Conservation (phyloP, 1,139 yeast genomes). For the Protomyces inouyei region DNA sequence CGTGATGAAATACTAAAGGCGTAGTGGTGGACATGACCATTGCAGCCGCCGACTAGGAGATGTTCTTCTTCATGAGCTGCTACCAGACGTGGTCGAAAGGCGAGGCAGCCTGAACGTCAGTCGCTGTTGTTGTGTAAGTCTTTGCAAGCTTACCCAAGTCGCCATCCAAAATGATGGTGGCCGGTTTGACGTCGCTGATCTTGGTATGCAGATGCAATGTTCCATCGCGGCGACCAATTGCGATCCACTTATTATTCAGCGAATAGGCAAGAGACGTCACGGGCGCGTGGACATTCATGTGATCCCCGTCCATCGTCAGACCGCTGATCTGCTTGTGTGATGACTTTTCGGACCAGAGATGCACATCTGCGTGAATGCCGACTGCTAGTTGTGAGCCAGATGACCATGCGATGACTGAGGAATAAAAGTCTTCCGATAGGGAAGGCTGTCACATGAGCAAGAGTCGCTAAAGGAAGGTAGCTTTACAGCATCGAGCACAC, state of each 20-base stretch:
- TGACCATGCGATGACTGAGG: conserved; percentile 70
- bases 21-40: conserved; percentile 10
- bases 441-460: conserved; percentile 44
- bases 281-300: background rate
- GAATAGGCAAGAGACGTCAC: conserved; percentile 59
- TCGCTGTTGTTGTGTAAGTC: background rate
- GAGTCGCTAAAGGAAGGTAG: background rate
- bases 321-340: conserved; percentile 36
- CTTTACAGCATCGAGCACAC: conserved; percentile 55
- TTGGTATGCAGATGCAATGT: conserved; percentile 43
- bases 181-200: background rate
- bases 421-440: conserved; percentile 72
- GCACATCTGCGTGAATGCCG: conserved; percentile 56
- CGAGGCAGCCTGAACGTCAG: background rate
- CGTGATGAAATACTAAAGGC: background rate
- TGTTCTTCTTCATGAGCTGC: background rate
- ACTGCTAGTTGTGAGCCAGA: conserved; percentile 55
- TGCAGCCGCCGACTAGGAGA: conserved; percentile 21
- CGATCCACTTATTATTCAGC: conserved; percentile 44
- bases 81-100: conserved; percentile 1
- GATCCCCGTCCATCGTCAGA: conserved; percentile 3
- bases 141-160: background rate
- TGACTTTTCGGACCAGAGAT: conserved; percentile 55
- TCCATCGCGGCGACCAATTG: conserved; percentile 59
- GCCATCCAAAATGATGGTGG: background rate